phyloP scores from a whole-genome alignment of 192 early-diverging fungal species.

The Coemansia sp. region DNA sequence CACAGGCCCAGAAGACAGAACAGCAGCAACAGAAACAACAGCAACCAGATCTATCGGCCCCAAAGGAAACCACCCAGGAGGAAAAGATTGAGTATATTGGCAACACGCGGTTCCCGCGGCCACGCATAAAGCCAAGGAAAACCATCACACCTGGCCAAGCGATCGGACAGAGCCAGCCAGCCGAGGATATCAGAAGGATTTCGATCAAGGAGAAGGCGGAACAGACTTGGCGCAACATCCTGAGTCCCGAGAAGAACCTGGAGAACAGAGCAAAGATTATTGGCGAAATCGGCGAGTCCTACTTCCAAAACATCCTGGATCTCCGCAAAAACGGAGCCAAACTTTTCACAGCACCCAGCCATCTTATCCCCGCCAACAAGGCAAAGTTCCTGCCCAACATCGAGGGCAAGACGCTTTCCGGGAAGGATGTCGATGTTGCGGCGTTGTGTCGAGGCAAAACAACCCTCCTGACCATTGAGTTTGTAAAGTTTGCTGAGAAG shows the following conservation, averaged over 20 bases:
- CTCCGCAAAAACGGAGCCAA: slow-evolving; percentile 55
- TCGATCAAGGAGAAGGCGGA: slow-evolving; percentile 26
- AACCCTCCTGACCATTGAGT: slow-evolving; percentile 48
- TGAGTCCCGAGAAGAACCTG: slow-evolving; percentile 55
- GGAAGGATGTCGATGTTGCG: slow-evolving; percentile 21
- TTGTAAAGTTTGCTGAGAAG: slow-evolving; percentile 51
- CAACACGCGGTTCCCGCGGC: slow-evolving; percentile 51
- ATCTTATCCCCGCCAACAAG: slow-evolving; percentile 34
- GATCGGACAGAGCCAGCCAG: slow-evolving; percentile 41
- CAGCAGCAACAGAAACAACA: slow-evolving; percentile 6
- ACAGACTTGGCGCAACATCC: slow-evolving; percentile 37
- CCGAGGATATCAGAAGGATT: slow-evolving; percentile 17
- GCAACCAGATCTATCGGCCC: neutral
- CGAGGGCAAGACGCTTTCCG: slow-evolving; percentile 35
- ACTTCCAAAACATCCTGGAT: slow-evolving; percentile 56
- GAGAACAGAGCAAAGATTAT: slow-evolving; percentile 51
- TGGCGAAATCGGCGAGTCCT: slow-evolving; percentile 47
- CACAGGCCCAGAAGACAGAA: neutral
- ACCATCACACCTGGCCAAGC: slow-evolving; percentile 52
- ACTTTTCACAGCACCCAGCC: slow-evolving; percentile 45
- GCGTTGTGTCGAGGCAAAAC: slow-evolving; percentile 39
- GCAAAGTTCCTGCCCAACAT: slow-evolving; percentile 52
- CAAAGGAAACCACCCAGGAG: neutral
- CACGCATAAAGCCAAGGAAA: slow-evolving; percentile 44
- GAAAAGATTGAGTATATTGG: slow-evolving; percentile 54